phyloP scores from a whole-genome alignment of 306 rosid genomes.

The Castanea mollissima region DNA sequence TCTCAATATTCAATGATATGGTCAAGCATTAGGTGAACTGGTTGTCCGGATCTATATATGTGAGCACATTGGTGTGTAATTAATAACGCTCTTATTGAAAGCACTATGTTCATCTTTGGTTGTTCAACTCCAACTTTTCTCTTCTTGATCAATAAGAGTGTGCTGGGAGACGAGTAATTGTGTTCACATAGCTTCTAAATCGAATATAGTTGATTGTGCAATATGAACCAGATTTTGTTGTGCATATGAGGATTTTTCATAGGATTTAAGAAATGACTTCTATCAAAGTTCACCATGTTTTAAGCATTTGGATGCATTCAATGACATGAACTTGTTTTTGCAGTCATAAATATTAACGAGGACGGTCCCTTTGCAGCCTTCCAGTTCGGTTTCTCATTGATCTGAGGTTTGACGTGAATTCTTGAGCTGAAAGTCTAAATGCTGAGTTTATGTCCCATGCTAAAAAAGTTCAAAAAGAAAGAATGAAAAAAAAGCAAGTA shows the following conservation, averaged over 20 bases:
- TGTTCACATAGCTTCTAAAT: neutral
- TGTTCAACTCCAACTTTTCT: neutral
- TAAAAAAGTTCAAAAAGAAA: no score
- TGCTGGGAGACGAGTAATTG: neutral
- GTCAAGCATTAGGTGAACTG: neutral
- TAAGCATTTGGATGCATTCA: neutral
- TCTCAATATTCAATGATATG: neutral
- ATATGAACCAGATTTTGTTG: neutral
- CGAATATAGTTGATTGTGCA: conserved; percentile 13
- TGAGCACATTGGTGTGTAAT: no score
- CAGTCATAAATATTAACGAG: neutral
- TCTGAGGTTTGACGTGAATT: no score
- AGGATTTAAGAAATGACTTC: neutral
- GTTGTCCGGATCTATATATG: no score
- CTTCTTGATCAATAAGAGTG: neutral
- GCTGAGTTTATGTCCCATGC: no score
- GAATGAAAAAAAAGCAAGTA: no score
- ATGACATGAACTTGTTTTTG: neutral
- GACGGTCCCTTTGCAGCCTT: no score
- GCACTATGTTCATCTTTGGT: neutral
- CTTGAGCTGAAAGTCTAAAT: no score
- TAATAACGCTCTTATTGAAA: neutral
- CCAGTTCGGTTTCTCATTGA: no score
- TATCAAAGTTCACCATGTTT: neutral
- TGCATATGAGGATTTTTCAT: neutral